Conservation (phyloP, 2,329 filamentous ascomycete genomes). For the Hypoxylon sp. region DNA sequence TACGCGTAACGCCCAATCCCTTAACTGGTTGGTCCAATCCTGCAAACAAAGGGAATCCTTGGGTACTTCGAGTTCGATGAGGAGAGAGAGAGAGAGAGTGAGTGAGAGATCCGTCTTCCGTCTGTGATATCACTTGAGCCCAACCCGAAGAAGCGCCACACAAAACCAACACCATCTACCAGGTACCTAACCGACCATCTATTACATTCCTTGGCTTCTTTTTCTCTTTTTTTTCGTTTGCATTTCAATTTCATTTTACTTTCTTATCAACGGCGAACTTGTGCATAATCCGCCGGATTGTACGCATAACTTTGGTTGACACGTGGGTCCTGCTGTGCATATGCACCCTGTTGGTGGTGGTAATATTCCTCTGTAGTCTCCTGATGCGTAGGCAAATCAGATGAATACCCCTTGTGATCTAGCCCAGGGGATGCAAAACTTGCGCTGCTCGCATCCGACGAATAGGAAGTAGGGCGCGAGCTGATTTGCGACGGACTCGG, state of each 20-base stretch:
- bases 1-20: slow-evolving; percentile 25
- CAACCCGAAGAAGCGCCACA: slow-evolving; percentile 3
- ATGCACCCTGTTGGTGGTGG: slow-evolving; percentile 16
- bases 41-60: slow-evolving; percentile 12
- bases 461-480: slow-evolving; percentile 50
- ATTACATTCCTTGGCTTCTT: slow-evolving; percentile 4
- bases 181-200: too few species aligned
- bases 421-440: slow-evolving; percentile 51
- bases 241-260: too few species aligned
- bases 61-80: too few species aligned
- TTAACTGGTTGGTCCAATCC: slow-evolving; percentile 1
- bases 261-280: slow-evolving; percentile 19
- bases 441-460: slow-evolving; percentile 45
- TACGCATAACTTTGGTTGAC: slow-evolving; percentile 43
- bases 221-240: too few species aligned
- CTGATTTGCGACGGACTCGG: slow-evolving; percentile 42
- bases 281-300: slow-evolving; percentile 53
- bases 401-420: slow-evolving; percentile 53
- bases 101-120: too few species aligned
- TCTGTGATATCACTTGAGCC: slow-evolving; percentile 13
- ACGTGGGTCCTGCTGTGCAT: slow-evolving; percentile 9
- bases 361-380: slow-evolving; percentile 59
- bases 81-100: too few species aligned
- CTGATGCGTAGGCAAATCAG: slow-evolving; percentile 56
- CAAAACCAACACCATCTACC: slow-evolving; percentile 2